Percentiles rank a stretch among this genome's conserved stretches.
These are phyloP conservation scores for Paraphaeosphaeria sporulosa DNA, from an alignment of 2,329 filamentous ascomycete species.

Conservation along the genomic window DNA sequence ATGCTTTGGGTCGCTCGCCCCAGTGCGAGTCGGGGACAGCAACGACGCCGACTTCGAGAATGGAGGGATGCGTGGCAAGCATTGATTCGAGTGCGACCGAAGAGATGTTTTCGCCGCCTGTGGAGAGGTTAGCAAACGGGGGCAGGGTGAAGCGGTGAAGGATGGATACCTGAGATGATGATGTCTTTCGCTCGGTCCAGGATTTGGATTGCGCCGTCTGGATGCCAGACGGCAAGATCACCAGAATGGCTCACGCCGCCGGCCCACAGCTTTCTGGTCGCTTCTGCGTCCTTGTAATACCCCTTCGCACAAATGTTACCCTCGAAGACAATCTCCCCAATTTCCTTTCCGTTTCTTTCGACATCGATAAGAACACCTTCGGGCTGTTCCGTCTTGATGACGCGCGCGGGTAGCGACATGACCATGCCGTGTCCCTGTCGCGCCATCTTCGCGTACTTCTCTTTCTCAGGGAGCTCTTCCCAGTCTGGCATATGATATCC, in stretches of 20 bases:
- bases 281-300: conserved; percentile 89
- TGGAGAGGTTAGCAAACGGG: not conserved
- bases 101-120: conserved; percentile 95
- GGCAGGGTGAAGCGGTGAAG: conserved; percentile 10
- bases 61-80: conserved; percentile 84
- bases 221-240: conserved; percentile 91
- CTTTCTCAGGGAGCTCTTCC: conserved; percentile 74
- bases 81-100: conserved; percentile 91
- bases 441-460: conserved; percentile 90
- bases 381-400: conserved; percentile 80
- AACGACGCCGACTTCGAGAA: conserved; percentile 92
- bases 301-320: conserved; percentile 93
- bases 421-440: conserved; percentile 93
- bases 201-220: conserved; percentile 90
- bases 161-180: conserved; percentile 81
- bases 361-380: conserved; percentile 74
- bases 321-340: conserved; percentile 83
- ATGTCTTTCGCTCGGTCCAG: conserved; percentile 96
- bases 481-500: conserved; percentile 87
- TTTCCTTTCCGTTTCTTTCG: conserved; percentile 73
- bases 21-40: conserved; percentile 87
- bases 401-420: conserved; percentile 78
- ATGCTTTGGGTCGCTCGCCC: conserved; percentile 97
- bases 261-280: conserved; percentile 84
- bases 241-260: conserved; percentile 89